Percentiles rank a stretch among this genome's conserved stretches.
phyloP scores from a whole-genome alignment of 805 yeast genomes.

The Cyberlindnera maclurae region DNA sequence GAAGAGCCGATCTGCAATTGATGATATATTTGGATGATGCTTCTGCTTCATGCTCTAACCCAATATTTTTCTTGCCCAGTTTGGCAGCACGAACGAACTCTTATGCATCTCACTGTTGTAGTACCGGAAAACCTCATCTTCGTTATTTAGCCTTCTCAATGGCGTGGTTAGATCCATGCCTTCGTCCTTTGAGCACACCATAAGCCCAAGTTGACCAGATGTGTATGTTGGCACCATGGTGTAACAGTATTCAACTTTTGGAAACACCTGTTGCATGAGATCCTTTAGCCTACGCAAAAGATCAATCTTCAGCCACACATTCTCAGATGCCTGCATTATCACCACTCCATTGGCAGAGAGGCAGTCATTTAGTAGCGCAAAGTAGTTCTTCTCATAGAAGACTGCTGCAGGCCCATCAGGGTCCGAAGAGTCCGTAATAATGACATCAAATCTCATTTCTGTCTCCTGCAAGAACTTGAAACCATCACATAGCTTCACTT shows the following conservation, averaged over 20 bases:
- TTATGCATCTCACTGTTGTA: conserved; percentile 61
- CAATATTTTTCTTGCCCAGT: conserved; percentile 51
- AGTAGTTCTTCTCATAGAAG: conserved; percentile 74
- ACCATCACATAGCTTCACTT: conserved; percentile 72
- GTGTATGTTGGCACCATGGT: conserved; percentile 86
- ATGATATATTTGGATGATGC: conserved; percentile 60
- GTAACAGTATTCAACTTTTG: conserved; percentile 58
- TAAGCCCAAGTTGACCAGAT: conserved; percentile 78
- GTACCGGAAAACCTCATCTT: conserved; percentile 47
- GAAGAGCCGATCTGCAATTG: conserved; percentile 52
- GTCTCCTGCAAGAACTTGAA: conserved; percentile 48
- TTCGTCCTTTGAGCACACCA: conserved; percentile 59
- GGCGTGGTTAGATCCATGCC: conserved; percentile 43
- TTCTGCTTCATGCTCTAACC: background rate
- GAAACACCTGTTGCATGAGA: conserved; percentile 49
- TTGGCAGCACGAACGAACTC: conserved; percentile 72
- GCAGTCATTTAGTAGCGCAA: conserved; percentile 57
- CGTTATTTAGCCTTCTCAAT: conserved; percentile 40
- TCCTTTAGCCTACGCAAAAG: conserved; percentile 41
- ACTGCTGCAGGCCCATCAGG: conserved; percentile 96
- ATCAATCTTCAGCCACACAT: conserved; percentile 63
- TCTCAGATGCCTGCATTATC: conserved; percentile 68
- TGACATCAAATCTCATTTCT: conserved; percentile 60
- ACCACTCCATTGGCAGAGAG: conserved; percentile 59
- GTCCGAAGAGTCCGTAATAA: conserved; percentile 88